Conservation (phyloP, 371 early-diverging fungal species). For the Rhizopus delemar region DNA sequence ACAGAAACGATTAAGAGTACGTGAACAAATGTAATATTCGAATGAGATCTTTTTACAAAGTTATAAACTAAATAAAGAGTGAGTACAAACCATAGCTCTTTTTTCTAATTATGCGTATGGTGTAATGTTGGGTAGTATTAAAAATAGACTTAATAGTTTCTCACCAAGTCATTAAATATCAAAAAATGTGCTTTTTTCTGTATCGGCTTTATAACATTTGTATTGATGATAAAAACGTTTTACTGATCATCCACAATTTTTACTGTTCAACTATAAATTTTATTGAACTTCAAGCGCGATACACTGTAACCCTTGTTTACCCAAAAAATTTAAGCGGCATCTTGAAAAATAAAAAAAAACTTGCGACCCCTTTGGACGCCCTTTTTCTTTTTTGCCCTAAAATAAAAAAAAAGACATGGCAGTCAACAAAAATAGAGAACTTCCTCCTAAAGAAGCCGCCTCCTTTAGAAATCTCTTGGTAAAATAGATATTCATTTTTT, state of each 20-base stretch:
- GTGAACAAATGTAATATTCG: constrained; percentile 5
- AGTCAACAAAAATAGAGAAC: constrained; percentile 24
- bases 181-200: no score
- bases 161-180: no score
- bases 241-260: neutral
- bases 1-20: constrained; percentile 9
- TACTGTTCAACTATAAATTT: constrained; percentile 3
- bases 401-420: constrained; percentile 7
- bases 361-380: neutral
- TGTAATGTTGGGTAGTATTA: neutral
- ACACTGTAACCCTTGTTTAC: no score
- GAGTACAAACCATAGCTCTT: constrained; percentile 4
- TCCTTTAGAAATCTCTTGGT: constrained; percentile 79
- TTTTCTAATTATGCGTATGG: constrained; percentile 6
- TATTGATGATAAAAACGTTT: neutral
- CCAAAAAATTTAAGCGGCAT: neutral
- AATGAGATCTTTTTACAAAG: constrained; percentile 10
- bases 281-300: no score
- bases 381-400: neutral
- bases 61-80: neutral
- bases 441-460: constrained; percentile 80
- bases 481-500: constrained; percentile 20
- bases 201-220: constrained; percentile 1
- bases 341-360: neutral
- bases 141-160: no score